Base-by-base conservation (phyloP, 257 asterid species). In the Forsythia suspensa region DNA sequence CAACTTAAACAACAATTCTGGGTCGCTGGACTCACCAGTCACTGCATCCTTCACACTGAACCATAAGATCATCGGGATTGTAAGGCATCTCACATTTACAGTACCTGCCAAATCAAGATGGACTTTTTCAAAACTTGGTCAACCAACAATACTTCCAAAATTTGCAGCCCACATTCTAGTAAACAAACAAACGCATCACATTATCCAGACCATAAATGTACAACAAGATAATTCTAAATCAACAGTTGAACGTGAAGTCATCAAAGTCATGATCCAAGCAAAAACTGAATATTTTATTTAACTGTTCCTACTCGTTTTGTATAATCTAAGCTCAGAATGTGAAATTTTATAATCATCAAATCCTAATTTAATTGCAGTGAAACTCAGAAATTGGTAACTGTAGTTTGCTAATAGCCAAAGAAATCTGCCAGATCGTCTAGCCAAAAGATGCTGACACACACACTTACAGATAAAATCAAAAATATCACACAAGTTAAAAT, bases 21-120 rank as follows among this genome's bases (percentile, higher is more conserved):
- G 52, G 72, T 70, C 20, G 70, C 48, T 65, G 36, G 78, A 85
- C 98, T 86, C 82, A 95, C 99, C 98, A 95, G 83, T 95, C 98
- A 85, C 85, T 88, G 84, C 99, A 95, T 68, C 88, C 97, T 80
- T 95, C 98, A 66, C 99, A 95, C 78, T 91, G 97, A 85, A 95
- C 88, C 99, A 95, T 95, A 37, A 95, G 96, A 87, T 95, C 98
- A 69, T 95, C 98, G 8, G 98, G 98, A 82, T 95, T 95, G 81
- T 91, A 93, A 73, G 98, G 98, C 98, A 94, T 95, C 86, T 95
- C 99, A 79, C 99, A 95, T 85, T 95, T 93, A 77, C 99, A 95
- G 77, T 91, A 95, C 87, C 99, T 95, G 89, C 76, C 79, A 63
- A 52, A 81, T 66, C 63, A 76, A 57, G 85, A 83, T 16, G 43